These are phyloP conservation scores for Gracilaria vermiculophylla DNA, from an alignment of 23 red algal genomes.

Conservation along the genomic window DNA sequence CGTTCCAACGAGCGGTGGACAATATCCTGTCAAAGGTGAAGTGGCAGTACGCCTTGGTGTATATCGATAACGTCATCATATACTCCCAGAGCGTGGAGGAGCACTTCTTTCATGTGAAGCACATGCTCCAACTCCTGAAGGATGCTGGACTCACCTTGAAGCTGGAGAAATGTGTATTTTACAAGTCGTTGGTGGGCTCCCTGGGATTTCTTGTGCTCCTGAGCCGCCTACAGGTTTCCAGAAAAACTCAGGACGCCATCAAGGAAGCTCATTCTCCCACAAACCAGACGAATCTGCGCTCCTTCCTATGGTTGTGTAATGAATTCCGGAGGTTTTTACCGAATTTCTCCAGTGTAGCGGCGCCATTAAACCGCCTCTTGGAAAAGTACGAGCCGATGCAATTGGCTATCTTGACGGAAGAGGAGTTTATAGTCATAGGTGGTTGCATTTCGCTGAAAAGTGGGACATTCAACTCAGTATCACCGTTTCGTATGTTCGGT, in stretches of 20 bases:
- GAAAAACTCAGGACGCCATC: not conserved
- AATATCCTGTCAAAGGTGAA: slow-evolving; percentile 4
- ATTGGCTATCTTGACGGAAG: no score
- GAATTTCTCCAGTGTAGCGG: no score
- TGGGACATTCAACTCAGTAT: no score
- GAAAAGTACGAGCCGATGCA: no score
- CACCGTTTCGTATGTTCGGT: no score
- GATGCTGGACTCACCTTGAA: no score
- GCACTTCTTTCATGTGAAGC: not conserved
- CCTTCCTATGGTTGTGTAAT: not conserved
- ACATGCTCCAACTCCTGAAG: not conserved
- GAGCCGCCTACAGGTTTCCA: no score
- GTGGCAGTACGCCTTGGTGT: not conserved
- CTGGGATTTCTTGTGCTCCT: not conserved
- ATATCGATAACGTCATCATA: not conserved
- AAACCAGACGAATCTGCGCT: not conserved
- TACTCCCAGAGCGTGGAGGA: not conserved
- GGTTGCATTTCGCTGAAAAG: no score
- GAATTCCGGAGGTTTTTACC: not conserved
- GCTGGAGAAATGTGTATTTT: not conserved
- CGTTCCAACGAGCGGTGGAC: not conserved
- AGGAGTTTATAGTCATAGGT: no score
- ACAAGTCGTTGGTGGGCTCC: not conserved
- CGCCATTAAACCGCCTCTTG: no score
- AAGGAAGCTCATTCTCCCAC: not conserved